Evolutionary conservation across 2,329 filamentous ascomycete species (phyloP).

Genomic region (Phoma sp.): DNA sequence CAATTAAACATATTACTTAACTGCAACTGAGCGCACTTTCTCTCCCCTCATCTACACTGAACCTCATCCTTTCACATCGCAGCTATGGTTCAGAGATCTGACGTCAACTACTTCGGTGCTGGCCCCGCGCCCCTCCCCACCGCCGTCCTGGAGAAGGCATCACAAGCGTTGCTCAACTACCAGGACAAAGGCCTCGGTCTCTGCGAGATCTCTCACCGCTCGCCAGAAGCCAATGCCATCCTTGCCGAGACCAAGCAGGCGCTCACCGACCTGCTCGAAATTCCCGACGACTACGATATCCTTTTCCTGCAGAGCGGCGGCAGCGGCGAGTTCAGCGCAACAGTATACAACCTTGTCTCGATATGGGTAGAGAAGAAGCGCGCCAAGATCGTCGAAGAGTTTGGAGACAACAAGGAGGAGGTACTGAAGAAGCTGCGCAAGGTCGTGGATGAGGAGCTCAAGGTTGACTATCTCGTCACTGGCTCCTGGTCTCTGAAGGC

Average conservation of each 20-base stretch:
- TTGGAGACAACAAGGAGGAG: conserved; percentile 61
- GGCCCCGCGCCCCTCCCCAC: conserved; percentile 89
- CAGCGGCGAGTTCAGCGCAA: conserved; percentile 82
- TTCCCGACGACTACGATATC: conserved; percentile 86
- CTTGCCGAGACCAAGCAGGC: conserved; percentile 79
- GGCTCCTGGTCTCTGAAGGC: conserved; percentile 92
- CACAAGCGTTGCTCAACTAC: conserved; percentile 80
- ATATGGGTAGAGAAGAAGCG: conserved; percentile 79
- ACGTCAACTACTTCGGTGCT: conserved; percentile 87
- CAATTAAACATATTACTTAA: conserved; percentile 7
- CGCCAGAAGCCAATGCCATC: conserved; percentile 76
- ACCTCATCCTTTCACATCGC: conserved; percentile 3
- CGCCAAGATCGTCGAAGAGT: conserved; percentile 62
- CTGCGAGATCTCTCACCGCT: conserved; percentile 90
- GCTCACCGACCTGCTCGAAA: conserved; percentile 75
- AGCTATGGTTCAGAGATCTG: conserved; percentile 72
- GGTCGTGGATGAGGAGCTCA: conserved; percentile 72
- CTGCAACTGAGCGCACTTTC: conserved; percentile 4
- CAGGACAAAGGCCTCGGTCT: conserved; percentile 81
- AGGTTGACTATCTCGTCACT: conserved; percentile 88
- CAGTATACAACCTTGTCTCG: conserved; percentile 81
- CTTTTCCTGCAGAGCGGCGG: conserved; percentile 89
- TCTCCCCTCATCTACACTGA: conserved; percentile 11
- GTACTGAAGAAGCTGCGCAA: conserved; percentile 66
- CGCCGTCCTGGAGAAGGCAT: conserved; percentile 76